Percentiles rank a stretch among this genome's conserved stretches.
Evolutionary conservation across 192 early-diverging fungal genomes (phyloP).

Genomic region (Entomortierella parvispora): DNA sequence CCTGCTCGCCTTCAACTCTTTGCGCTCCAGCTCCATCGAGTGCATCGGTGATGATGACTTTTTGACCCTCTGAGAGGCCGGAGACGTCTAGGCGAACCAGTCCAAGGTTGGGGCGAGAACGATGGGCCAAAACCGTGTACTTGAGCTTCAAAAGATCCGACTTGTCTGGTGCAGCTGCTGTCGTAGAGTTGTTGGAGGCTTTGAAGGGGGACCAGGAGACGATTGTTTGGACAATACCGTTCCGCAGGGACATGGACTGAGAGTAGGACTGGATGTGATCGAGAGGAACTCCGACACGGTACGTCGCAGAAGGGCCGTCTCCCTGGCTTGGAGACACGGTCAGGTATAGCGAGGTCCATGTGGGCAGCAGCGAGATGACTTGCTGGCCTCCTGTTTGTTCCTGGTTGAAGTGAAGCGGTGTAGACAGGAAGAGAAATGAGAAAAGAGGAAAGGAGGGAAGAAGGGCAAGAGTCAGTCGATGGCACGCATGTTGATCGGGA

Average conservation of each 20-base stretch:
- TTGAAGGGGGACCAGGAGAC: conserved; percentile 41
- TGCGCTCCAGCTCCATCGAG: conserved; percentile 47
- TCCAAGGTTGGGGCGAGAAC: conserved; percentile 42
- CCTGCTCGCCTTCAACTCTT: conserved; percentile 32
- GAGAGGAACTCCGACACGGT: conserved; percentile 29
- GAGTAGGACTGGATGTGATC: conserved; percentile 38
- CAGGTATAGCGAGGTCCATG: conserved; percentile 39
- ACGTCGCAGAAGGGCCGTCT: conserved; percentile 31
- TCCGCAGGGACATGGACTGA: conserved; percentile 41
- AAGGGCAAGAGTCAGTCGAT: background rate
- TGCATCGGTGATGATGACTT: conserved; percentile 46
- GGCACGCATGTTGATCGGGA: background rate
- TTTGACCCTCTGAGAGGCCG: conserved; percentile 27
- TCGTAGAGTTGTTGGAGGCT: background rate
- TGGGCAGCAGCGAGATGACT: conserved; percentile 46
- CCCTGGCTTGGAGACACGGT: conserved; percentile 13
- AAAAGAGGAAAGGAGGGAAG: too few species aligned
- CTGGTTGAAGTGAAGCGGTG: conserved; percentile 2
- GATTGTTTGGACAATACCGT: conserved; percentile 41
- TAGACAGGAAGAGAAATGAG: too few species aligned
- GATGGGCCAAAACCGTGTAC: conserved; percentile 49
- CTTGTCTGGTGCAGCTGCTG: background rate
- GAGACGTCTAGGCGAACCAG: conserved; percentile 45
- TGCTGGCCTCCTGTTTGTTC: conserved; percentile 50
- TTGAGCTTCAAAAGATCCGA: conserved; percentile 10